phyloP scores from a whole-genome alignment of 164 flowering plant species.

The Macadamia integrifolia region DNA sequence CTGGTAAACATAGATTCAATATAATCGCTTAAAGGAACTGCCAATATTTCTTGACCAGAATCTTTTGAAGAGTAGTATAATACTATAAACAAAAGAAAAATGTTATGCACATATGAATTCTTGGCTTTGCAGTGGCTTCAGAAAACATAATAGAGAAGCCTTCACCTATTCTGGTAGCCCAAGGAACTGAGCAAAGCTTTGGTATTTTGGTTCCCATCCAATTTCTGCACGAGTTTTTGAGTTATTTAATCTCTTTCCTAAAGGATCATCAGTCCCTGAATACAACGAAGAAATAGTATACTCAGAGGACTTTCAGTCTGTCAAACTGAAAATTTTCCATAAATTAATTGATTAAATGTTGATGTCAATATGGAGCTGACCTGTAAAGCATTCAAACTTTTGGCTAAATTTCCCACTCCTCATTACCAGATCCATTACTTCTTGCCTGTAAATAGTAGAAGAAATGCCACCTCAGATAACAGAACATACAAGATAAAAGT shows the following conservation, averaged over 20 bases:
- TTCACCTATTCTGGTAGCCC: slow-evolving; percentile 16
- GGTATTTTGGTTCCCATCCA: slow-evolving; percentile 76
- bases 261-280: slow-evolving; percentile 56
- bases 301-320: neutral
- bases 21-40: too few species aligned
- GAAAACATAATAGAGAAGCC: neutral
- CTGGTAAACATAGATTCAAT: too few species aligned
- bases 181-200: slow-evolving; percentile 61
- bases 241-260: slow-evolving; percentile 68
- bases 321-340: too few species aligned
- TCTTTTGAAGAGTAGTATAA: too few species aligned
- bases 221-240: slow-evolving; percentile 56
- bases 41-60: too few species aligned
- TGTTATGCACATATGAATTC: too few species aligned
- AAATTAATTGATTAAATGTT: neutral
- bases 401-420: slow-evolving; percentile 68
- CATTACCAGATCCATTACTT: slow-evolving; percentile 72
- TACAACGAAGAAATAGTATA: neutral
- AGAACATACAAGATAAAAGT: neutral
- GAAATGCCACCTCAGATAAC: neutral
- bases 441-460: slow-evolving; percentile 48
- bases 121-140: too few species aligned
- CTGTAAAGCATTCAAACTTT: slow-evolving; percentile 51
- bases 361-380: slow-evolving; percentile 13
- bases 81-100: too few species aligned